Conservation (phyloP, 257 asterid genomes). For the Eucommia ulmoides region DNA sequence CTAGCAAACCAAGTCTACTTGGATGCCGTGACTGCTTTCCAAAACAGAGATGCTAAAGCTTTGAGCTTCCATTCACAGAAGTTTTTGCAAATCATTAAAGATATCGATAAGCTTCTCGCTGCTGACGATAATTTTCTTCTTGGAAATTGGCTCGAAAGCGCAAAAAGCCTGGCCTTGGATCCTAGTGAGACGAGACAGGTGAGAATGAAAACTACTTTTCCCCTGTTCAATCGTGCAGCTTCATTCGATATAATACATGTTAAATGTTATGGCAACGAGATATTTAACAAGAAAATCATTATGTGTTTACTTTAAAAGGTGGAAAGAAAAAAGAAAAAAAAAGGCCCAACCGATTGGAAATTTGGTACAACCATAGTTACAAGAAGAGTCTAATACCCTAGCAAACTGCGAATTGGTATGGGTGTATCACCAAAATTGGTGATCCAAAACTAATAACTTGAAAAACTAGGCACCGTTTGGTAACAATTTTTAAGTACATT, state of each 20-base stretch:
- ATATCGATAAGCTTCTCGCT: conserved; percentile 79
- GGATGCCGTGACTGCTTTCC: conserved; percentile 56
- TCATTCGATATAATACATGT: neutral
- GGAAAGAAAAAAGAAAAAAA: neutral
- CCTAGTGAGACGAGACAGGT: conserved; percentile 68
- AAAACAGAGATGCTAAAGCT: conserved; percentile 41
- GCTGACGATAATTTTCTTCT: conserved; percentile 77
- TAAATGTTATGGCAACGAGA: neutral
- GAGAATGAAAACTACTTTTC: conserved; percentile 4
- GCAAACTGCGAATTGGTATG: no score
- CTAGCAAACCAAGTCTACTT: conserved; percentile 83
- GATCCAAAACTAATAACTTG: no score
- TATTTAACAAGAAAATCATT: no score
- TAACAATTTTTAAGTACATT: no score
- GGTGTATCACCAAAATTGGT: no score
- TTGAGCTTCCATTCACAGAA: conserved; percentile 35
- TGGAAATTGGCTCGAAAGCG: conserved; percentile 89
- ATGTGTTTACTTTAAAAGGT: neutral
- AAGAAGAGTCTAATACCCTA: no score
- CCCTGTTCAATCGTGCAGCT: neutral
- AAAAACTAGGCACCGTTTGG: no score
- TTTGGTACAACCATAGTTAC: neutral
- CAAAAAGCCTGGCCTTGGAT: conserved; percentile 49
- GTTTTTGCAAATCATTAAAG: conserved; percentile 77
- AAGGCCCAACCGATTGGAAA: neutral